These are phyloP conservation scores for Tricholoma hemisulphureum DNA, from an alignment of 768 basidiomycete genomes.

Conservation along the genomic window DNA sequence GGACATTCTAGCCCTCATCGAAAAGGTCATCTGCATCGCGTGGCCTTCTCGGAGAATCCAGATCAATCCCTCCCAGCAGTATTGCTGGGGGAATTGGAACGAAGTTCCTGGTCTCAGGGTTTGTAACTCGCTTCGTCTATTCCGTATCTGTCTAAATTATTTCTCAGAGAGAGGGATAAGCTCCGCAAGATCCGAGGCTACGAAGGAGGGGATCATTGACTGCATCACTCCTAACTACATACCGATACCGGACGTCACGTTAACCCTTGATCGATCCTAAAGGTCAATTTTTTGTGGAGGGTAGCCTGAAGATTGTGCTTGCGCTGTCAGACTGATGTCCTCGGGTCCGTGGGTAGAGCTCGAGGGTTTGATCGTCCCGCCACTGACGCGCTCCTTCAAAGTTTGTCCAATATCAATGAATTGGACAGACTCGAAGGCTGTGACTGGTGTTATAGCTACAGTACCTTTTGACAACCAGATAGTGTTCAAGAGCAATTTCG, in stretches of 20 bases:
- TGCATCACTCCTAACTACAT: neutral
- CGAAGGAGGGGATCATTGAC: neutral
- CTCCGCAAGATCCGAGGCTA: neutral
- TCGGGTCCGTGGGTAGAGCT: too few species aligned
- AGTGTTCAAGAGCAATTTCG: neutral
- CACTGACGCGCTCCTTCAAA: neutral
- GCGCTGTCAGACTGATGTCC: too few species aligned
- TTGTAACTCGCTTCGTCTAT: neutral
- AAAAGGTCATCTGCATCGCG: neutral
- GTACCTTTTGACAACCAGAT: neutral
- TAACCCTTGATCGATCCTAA: neutral
- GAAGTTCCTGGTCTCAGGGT: neutral
- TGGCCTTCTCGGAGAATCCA: neutral
- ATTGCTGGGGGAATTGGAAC: slow-evolving; percentile 1
- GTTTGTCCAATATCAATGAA: neutral
- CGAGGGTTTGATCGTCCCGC: neutral
- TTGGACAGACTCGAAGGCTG: neutral
- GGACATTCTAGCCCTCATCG: neutral
- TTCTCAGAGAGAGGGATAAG: neutral
- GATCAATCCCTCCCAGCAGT: neutral
- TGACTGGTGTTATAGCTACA: neutral
- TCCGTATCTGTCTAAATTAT: too few species aligned
- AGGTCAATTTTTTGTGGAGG: too few species aligned
- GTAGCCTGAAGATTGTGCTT: too few species aligned
- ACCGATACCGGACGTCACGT: neutral